Evolutionary conservation across 148 eudicot genomes (phyloP), one percentile per base, ranked within the genome.

Genomic region (Chenopodium formosanum): DNA sequence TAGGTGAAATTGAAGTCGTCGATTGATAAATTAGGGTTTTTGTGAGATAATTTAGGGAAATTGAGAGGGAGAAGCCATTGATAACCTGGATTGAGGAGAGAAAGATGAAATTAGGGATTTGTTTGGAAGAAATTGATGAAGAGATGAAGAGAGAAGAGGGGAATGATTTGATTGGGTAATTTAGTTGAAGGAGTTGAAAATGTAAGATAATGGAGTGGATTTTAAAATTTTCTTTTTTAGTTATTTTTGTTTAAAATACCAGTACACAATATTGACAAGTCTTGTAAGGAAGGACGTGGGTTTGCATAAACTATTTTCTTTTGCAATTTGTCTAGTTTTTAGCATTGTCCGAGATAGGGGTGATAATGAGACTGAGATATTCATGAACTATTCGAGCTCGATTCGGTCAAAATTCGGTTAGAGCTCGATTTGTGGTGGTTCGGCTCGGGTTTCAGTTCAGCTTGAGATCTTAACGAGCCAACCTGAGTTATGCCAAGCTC

Each of bases 121-220:
- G 47, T 62, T 34, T 11, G 60, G 72, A 9, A n/a, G 73, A 47
- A 29, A 31, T 34, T 31, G 50, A 19, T 40, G 52, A 37, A 19
- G 48, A 70, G 48, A 70, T 17, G 74, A 70, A 17, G 50, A 44
- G 70, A 46, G 53, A 73, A 23, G 63, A 66, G 29, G 25, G 78
- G 40, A 48, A 40, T 40, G 44, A 6, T 40, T 40, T 40, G 73
- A 23, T 62, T 68, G 12, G 32, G 71, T 63, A 73, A 20, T 74
- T 80, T 32, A 46, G 64, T 75, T 22, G 78, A 40, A n/a, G 64
- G 64, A 75, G 20, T 70, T 80, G 78, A 9, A 52, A 31, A 5
- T 80, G 78, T 4, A 52, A 31, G 5, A 73, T 47, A 47, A 25
- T 23, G 76, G 20, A 46, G 60, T 16, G 16, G 16, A 46, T 48